Base-by-base conservation (phyloP, 2,329 filamentous ascomycete species). In the Parastagonospora avenae region DNA sequence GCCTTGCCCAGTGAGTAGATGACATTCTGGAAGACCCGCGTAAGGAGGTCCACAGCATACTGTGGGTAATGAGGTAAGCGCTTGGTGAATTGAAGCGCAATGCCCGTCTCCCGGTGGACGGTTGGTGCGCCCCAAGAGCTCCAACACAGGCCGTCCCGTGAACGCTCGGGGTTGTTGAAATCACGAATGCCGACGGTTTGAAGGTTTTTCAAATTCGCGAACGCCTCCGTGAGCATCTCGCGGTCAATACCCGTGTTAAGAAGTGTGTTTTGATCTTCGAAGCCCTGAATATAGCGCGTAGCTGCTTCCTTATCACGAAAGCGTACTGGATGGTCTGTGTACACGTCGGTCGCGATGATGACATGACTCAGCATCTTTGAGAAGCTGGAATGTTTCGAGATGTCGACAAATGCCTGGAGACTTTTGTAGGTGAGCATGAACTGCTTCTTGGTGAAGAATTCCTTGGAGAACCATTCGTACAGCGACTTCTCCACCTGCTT, bases 361-460 rank as follows among this genome's bases (percentile, higher is more conserved):
- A 85, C 76, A 57, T 76, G 72, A 8, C 62, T 81, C 74, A 67
- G 81, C 55, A 62, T 70, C 48, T 68, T 58, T 9, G 71, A 69
- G 1, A 78, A 63, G 29, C 66, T 70, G 19, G 57, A 60, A 52
- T 77, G 70, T 37, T 73, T 67, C 9, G 75, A 71, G 43, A 78
- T 77, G 42, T 73, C 73, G 30, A 76, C 47, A 11, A 87, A 74
- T 0, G 80, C 75, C 45, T 81, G 76, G 8, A 88, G 72, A 59
- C 85, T 88, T 57, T 77, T 71, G 30, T 82, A 74, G 1, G 80
- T 80, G 46, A 87, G 58, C 81, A 87, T 85, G 70, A 88, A 89
- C 63, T 88, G 85, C 61, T 82, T 83, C 67, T 84, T 85, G 43
- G 74, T 77, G 71, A 90, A 89, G 75, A 86, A 89, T 55, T 87